Conservation (phyloP, 176 grass and related monocot genomes). For the Oryza nivara region DNA sequence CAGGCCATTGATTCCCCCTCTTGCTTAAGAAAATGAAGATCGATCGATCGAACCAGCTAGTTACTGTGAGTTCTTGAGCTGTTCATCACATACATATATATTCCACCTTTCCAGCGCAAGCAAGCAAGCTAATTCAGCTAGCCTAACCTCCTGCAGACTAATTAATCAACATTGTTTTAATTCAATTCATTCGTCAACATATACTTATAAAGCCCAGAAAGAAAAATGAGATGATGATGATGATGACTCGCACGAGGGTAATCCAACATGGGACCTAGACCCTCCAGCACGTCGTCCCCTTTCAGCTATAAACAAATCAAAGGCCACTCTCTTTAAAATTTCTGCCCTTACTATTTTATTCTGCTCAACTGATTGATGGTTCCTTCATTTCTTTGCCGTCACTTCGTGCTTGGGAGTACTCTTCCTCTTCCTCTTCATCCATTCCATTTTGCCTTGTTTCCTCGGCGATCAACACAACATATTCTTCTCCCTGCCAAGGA, state of each 20-base stretch:
- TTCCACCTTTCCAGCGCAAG: not conserved
- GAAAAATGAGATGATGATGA: not conserved
- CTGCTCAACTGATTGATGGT: constrained; percentile 6
- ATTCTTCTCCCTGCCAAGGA: not conserved
- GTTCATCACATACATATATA: not conserved
- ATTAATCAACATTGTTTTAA: no score
- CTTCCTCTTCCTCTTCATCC: not conserved
- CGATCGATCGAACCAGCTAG: not conserved
- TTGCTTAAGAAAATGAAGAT: not conserved
- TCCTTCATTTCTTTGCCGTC: not conserved
- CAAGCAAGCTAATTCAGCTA: not conserved
- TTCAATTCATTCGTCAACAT: not conserved
- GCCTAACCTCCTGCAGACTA: not conserved
- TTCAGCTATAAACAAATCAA: not conserved
- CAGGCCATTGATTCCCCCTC: not conserved
- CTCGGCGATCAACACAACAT: no score
- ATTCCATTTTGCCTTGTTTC: not conserved
- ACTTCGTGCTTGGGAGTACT: constrained; percentile 20
- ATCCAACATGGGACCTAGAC: not conserved
- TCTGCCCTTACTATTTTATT: not conserved
- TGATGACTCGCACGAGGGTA: not conserved
- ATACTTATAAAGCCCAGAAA: not conserved
- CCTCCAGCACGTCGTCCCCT: not conserved
- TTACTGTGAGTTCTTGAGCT: not conserved
- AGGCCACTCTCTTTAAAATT: not conserved